Evolutionary conservation across 768 basidiomycete genomes (phyloP).

Genomic region (Lanmaoa pseudosensibilis): DNA sequence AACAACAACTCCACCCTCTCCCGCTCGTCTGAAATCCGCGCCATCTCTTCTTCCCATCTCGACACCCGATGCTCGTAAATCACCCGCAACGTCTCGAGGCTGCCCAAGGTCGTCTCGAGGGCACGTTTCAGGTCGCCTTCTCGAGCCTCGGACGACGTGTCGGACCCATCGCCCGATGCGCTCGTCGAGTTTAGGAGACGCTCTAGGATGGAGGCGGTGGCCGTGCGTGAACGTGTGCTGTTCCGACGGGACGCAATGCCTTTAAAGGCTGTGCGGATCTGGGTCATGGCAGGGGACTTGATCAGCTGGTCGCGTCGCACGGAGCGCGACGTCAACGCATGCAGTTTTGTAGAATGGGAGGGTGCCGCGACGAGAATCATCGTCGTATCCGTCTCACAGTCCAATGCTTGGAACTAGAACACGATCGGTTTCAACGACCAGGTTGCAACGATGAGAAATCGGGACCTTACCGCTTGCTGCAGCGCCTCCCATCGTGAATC

Average conservation of each 20-base stretch:
- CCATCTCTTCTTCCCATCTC: conserved; percentile 72
- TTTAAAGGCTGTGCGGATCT: conserved; percentile 58
- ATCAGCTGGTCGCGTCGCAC: conserved; percentile 58
- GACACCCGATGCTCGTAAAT: conserved; percentile 71
- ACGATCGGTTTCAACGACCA: conserved; percentile 1
- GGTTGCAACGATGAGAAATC: background rate
- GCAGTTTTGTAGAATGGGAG: conserved; percentile 66
- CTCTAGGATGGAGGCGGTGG: conserved; percentile 45
- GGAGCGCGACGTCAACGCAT: conserved; percentile 64
- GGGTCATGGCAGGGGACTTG: conserved; percentile 49
- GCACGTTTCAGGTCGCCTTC: conserved; percentile 70
- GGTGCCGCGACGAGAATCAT: conserved; percentile 74
- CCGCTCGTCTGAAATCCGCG: conserved; percentile 61
- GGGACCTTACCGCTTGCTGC: conserved; percentile 59
- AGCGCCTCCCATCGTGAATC: conserved; percentile 75
- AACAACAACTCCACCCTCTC: conserved; percentile 66
- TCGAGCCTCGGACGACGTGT: conserved; percentile 45
- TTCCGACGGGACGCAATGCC: conserved; percentile 57
- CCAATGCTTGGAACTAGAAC: conserved; percentile 71
- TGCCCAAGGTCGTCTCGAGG: conserved; percentile 65
- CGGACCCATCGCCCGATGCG: conserved; percentile 55
- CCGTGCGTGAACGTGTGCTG: conserved; percentile 47
- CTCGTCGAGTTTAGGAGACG: conserved; percentile 40
- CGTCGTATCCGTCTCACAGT: conserved; percentile 79
- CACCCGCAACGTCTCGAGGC: conserved; percentile 57